These are phyloP conservation scores for Fulvia fulva DNA, from an alignment of 2,329 filamentous ascomycete genomes.

Conservation along the genomic window DNA sequence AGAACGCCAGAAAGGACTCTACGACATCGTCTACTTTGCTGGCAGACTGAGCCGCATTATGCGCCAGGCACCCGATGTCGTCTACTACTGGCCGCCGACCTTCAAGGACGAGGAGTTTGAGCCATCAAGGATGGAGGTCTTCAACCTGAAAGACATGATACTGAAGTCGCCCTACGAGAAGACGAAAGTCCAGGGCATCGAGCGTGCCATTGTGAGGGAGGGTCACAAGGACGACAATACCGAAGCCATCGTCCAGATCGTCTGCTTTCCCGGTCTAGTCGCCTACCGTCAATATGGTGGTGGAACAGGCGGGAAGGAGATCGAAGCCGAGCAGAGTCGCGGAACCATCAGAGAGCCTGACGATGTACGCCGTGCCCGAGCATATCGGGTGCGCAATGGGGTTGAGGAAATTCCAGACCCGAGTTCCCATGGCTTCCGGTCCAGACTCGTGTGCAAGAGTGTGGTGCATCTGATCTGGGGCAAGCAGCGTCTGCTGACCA, in stretches of 20 bases:
- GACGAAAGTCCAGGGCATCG: constrained; percentile 10
- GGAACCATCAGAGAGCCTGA: background rate
- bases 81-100: constrained; percentile 30
- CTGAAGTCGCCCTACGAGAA: constrained; percentile 23
- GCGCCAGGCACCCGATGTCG: constrained; percentile 19
- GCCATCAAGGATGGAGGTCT: constrained; percentile 26
- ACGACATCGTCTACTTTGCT: constrained; percentile 20
- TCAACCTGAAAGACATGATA: constrained; percentile 27
- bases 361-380: constrained; percentile 6
- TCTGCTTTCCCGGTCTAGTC: constrained; percentile 26
- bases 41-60: constrained; percentile 22
- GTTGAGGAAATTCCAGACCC: constrained; percentile 8
- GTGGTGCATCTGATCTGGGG: constrained; percentile 29
- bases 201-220: constrained; percentile 18
- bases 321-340: constrained; percentile 15
- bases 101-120: constrained; percentile 34
- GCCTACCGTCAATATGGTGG: constrained; percentile 29
- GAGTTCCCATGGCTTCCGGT: constrained; percentile 26
- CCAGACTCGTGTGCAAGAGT: constrained; percentile 26
- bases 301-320: constrained; percentile 15
- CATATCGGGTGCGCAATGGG: background rate
- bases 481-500: constrained; percentile 28
- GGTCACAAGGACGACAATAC: constrained; percentile 9
- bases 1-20: constrained; percentile 4
- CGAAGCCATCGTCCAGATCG: constrained; percentile 29